These are phyloP conservation scores for Hypoxylon lienhwacheense DNA, from an alignment of 495 filamentous ascomycete species.

Conservation along the genomic window DNA sequence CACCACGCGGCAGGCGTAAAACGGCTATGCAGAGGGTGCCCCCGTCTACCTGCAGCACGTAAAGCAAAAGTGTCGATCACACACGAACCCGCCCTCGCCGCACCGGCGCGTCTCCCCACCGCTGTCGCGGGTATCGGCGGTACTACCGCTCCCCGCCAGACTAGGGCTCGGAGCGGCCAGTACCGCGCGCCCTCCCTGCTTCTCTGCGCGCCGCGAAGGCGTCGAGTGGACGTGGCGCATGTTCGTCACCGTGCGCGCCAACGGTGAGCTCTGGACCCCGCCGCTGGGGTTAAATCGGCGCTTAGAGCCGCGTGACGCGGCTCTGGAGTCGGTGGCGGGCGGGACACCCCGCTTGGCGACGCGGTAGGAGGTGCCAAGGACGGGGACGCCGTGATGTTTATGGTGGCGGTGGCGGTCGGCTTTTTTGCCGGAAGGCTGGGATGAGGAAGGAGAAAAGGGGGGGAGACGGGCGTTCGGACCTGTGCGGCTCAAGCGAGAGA, in stretches of 20 bases:
- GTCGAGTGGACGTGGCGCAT: neutral
- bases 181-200: neutral
- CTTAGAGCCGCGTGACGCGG: constrained; percentile 7
- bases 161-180: too few species aligned
- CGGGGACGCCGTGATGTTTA: constrained; percentile 4
- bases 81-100: constrained; percentile 51
- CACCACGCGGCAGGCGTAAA: too few species aligned
- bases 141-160: constrained; percentile 21
- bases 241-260: constrained; percentile 19
- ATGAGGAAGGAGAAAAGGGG: constrained; percentile 7
- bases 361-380: constrained; percentile 8
- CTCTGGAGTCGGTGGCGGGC: constrained; percentile 32
- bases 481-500: neutral
- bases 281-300: neutral
- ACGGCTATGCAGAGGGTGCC: too few species aligned
- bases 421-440: too few species aligned
- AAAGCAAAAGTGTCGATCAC: constrained; percentile 54
- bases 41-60: constrained; percentile 39
- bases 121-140: constrained; percentile 46
- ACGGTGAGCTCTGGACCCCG: constrained; percentile 30
- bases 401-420: constrained; percentile 7
- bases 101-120: constrained; percentile 48
- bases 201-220: neutral
- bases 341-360: constrained; percentile 7
- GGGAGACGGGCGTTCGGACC: neutral